These are phyloP conservation scores for Microglena sp. DNA, from an alignment of 139 green algal genomes.

Conservation along the genomic window DNA sequence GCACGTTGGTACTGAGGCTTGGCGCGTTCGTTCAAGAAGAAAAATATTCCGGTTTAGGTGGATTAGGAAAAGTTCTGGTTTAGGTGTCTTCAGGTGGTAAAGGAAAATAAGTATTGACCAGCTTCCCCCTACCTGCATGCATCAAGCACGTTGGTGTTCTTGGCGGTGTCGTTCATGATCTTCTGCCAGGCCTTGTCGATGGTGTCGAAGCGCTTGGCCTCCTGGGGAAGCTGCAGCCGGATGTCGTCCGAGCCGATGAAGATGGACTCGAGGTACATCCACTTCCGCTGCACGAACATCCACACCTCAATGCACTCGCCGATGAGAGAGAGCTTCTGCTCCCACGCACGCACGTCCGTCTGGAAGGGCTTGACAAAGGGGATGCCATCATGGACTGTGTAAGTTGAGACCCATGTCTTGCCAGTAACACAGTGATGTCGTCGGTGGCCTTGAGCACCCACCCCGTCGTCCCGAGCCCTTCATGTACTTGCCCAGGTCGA, in stretches of 20 bases:
- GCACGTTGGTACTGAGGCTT: no score
- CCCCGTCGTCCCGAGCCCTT: no score
- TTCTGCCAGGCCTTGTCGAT: constrained; percentile 72
- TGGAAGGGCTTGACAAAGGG: constrained; percentile 69
- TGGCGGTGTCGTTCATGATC: constrained; percentile 68
- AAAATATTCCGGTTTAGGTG: no score
- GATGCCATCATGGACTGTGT: constrained; percentile 79
- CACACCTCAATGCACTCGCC: constrained; percentile 71
- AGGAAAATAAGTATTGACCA: no score
- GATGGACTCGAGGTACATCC: constrained; percentile 84
- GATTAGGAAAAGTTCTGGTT: no score
- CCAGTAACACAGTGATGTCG: constrained; percentile 66
- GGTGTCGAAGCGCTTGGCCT: constrained; percentile 73
- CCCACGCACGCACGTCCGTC: constrained; percentile 60
- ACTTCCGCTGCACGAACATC: constrained; percentile 63
- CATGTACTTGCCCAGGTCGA: constrained; percentile 69
- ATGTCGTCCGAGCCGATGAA: constrained; percentile 79
- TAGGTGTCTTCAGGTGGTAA: no score
- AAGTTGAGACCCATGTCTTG: constrained; percentile 75
- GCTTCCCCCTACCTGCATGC: no score
- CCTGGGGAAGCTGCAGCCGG: constrained; percentile 58
- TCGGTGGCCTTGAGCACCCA: constrained; percentile 66
- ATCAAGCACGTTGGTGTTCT: constrained; percentile 67
- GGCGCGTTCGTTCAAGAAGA: no score
- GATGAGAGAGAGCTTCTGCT: constrained; percentile 69